Percentiles rank a stretch among this genome's conserved stretches.
Evolutionary conservation across 495 filamentous ascomycete genomes (phyloP).

Genomic region (Xeromyces bisporus): DNA sequence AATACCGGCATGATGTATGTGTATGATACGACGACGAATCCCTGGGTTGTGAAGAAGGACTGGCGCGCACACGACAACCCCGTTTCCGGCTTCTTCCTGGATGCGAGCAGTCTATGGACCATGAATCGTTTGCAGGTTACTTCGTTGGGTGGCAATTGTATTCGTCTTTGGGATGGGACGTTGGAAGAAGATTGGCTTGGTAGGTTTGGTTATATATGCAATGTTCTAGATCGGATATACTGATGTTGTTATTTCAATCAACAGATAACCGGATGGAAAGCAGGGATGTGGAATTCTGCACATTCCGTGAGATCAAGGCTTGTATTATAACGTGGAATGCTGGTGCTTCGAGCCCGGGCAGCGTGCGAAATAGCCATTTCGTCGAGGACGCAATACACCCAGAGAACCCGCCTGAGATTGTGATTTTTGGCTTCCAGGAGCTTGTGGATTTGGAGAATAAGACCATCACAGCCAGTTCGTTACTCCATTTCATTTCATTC

Average conservation of each 20-base stretch:
- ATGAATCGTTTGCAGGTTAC: conserved; percentile 72
- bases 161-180: conserved; percentile 86
- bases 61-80: conserved; percentile 83
- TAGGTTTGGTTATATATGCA: too few relatives aligned
- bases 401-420: conserved; percentile 65
- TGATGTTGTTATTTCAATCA: conserved; percentile 11
- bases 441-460: conserved; percentile 94
- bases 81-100: conserved; percentile 57
- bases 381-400: conserved; percentile 55
- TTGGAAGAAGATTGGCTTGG: conserved; percentile 84
- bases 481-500: neutral
- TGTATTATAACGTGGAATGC: conserved; percentile 91
- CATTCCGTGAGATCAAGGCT: conserved; percentile 62
- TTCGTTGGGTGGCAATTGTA: conserved; percentile 76
- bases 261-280: conserved; percentile 69
- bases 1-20: conserved; percentile 92
- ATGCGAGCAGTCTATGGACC: conserved; percentile 71
- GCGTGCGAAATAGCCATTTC: conserved; percentile 59
- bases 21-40: conserved; percentile 65
- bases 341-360: conserved; percentile 73
- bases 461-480: conserved; percentile 81
- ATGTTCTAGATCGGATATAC: neutral
- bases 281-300: conserved; percentile 65
- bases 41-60: conserved; percentile 84
- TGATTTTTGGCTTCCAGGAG: conserved; percentile 96